Conservation (phyloP, 139 green algal species). For the Coelastrella sp. region DNA sequence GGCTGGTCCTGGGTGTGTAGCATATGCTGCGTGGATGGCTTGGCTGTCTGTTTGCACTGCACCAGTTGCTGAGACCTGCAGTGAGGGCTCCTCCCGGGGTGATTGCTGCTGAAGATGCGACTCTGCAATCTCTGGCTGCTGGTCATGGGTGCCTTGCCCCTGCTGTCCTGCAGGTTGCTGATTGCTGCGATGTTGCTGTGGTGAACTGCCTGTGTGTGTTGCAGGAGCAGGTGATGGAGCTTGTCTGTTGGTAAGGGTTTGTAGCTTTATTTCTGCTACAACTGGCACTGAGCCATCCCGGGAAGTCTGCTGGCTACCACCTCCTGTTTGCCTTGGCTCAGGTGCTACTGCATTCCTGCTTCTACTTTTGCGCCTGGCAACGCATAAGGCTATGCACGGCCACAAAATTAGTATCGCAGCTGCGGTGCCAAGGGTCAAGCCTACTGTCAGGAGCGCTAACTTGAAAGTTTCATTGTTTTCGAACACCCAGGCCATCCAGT, state of each 20-base stretch:
- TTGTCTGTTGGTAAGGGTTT: neutral
- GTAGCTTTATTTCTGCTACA: neutral
- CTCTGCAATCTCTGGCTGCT: neutral
- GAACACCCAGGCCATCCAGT: neutral
- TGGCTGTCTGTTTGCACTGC: no score
- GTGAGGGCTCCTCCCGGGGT: neutral
- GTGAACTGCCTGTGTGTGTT: neutral
- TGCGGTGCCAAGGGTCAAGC: neutral
- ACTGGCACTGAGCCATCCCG: neutral
- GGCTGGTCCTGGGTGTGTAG: neutral
- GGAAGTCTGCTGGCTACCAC: neutral
- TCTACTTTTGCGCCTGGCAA: neutral
- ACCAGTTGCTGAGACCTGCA: neutral
- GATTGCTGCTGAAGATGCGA: neutral
- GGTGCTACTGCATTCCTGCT: neutral
- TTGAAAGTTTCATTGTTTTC: neutral
- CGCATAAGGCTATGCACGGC: neutral
- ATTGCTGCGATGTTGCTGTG: neutral
- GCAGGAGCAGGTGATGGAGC: neutral
- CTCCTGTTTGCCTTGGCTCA: neutral
- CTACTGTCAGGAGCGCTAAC: neutral
- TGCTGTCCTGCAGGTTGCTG: neutral
- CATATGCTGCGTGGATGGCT: neutral
- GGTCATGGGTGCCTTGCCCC: neutral
- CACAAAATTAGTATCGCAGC: neutral